phyloP scores from a whole-genome alignment of 208 protist genomes.

The Leishmania braziliensis region DNA sequence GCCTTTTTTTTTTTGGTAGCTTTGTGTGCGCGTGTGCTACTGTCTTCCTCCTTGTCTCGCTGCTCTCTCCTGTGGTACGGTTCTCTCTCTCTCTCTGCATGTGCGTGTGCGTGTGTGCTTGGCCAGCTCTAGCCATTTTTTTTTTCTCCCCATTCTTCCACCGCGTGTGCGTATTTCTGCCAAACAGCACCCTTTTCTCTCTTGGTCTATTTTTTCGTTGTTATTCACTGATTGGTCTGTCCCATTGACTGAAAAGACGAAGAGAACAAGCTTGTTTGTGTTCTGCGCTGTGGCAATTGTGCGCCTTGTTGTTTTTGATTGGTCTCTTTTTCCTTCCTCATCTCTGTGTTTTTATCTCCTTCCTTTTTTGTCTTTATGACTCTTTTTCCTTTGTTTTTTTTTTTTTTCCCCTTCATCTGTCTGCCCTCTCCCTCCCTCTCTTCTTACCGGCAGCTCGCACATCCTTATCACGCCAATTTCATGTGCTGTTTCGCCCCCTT shows the following conservation, averaged over 20 bases:
- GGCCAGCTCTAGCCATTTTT: neutral
- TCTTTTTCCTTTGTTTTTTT: neutral
- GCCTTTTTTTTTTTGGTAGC: neutral
- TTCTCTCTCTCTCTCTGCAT: neutral
- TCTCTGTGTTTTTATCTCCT: neutral
- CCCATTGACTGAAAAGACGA: neutral
- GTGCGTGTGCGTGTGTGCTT: neutral
- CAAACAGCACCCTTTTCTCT: neutral
- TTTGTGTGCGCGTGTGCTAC: neutral
- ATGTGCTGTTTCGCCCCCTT: neutral
- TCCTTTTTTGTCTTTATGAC: neutral
- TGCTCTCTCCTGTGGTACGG: neutral
- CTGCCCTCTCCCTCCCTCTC: neutral
- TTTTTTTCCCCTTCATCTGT: neutral
- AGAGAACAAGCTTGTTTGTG: neutral
- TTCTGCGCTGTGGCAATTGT: neutral
- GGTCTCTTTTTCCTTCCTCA: neutral
- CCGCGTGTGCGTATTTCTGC: neutral
- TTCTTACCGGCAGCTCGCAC: conserved; percentile 2
- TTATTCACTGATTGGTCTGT: neutral
- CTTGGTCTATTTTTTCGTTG: conserved; percentile 6
- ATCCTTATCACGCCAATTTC: neutral
- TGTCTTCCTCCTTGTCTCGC: neutral
- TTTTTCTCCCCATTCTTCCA: neutral
- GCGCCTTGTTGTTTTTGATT: neutral